Conservation (phyloP, 495 filamentous ascomycete genomes). For the Elasticomyces elasticus region DNA sequence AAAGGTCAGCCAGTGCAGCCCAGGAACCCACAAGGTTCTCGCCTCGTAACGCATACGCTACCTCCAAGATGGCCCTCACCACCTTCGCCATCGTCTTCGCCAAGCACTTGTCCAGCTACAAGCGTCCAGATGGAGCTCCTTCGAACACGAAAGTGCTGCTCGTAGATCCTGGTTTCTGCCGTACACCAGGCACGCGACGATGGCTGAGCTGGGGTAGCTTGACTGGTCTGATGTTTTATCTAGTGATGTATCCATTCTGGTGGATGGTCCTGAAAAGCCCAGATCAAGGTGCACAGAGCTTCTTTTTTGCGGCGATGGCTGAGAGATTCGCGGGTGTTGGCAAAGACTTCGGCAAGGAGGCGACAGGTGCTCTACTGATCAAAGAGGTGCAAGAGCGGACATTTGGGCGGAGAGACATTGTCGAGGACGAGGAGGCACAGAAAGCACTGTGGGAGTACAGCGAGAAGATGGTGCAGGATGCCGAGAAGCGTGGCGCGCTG, state of each 20-base stretch:
- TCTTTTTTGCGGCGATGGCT: conserved; percentile 80
- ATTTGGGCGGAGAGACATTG: conserved; percentile 49
- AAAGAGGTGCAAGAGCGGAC: conserved; percentile 80
- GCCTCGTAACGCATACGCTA: conserved; percentile 51
- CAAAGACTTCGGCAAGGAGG: conserved; percentile 29
- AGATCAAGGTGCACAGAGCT: conserved; percentile 71
- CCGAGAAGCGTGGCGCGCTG: conserved; percentile 71
- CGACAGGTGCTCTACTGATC: conserved; percentile 57
- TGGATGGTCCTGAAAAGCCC: conserved; percentile 85
- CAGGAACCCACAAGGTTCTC: conserved; percentile 22
- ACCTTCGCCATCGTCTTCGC: conserved; percentile 80
- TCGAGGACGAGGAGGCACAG: conserved; percentile 67
- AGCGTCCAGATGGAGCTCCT: conserved; percentile 70
- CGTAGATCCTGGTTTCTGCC: conserved; percentile 72
- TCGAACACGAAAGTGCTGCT: conserved; percentile 70
- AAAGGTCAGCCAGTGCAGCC: not conserved
- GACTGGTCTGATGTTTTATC: conserved; percentile 69
- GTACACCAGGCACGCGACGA: conserved; percentile 77
- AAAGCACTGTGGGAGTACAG: conserved; percentile 81
- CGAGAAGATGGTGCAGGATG: conserved; percentile 70
- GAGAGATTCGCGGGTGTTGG: conserved; percentile 40
- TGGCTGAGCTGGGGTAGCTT: conserved; percentile 79
- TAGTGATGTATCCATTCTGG: conserved; percentile 65
- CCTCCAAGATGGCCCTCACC: conserved; percentile 84
- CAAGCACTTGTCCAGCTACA: conserved; percentile 71